Base-by-base conservation (phyloP, 192 early-diverging fungal species). In the Phlyctochytrium planicorne region DNA sequence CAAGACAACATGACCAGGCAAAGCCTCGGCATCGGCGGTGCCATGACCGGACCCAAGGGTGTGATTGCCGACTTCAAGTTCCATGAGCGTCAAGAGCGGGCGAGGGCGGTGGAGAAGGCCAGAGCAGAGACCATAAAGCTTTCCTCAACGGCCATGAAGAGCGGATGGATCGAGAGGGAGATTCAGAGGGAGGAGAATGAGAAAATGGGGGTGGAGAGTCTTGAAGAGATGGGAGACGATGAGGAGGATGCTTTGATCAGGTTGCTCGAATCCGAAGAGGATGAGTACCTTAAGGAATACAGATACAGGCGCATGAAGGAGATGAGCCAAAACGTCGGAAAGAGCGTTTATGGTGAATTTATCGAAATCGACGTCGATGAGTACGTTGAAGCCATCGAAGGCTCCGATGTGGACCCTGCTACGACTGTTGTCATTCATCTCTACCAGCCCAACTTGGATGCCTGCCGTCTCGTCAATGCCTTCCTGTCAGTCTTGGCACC, bases 381-480 rank as follows among this genome's bases (percentile, higher is more conserved):
- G 17, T 86, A 70, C 63, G 76, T 86, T 30, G 53, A 34, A 3
- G 66, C 71, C 27, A 68, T 85, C 29, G 85, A 87, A 34, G 55
- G 55, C 27, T 25, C 55, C 10, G 68, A 75, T 30, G 77, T 56
- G 52, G 63, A 32, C 20, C 73, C 76, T 10, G 25, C 29, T 12
- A 70, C 72, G 0, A 69, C 59, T 1, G 85, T 87, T 25, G 27
- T 87, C 0, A 66, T 85, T 47, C 83, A 85, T 59, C 66, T 87
- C 16, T 87, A 79, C 53, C 72, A 87, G 56, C 71, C 68, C 16
- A 31, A 36, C 32, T 67, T 62, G 23, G 68, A 78, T 36, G 67
- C 67, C 6, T 79, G 94, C 77, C 90, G 93, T 70, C 75, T 94
- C 29, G 88, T 96, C 80, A 91, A 90, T 65, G 69, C 72, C 24